Base-by-base conservation (phyloP, 768 basidiomycete genomes). In the Neoboletus subvelutipes region DNA sequence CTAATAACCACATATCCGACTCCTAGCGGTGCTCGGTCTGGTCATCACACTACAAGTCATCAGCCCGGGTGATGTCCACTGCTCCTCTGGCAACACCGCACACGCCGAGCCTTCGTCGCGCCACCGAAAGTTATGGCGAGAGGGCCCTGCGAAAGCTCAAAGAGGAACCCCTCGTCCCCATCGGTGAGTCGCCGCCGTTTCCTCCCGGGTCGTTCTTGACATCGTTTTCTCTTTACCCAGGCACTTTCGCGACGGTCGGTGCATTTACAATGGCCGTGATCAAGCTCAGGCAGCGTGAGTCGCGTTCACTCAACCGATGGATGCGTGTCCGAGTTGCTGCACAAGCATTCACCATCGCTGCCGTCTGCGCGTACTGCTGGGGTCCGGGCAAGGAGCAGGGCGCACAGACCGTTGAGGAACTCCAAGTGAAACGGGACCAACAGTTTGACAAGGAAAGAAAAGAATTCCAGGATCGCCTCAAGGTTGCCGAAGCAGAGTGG, bases 91-190 rank as follows among this genome's bases (percentile, higher is more conserved):
- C 64, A 12, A 71, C 65, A 45, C 71, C 69, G 41, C 70, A 71
- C 60, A 72, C 69, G 1, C 71, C 71, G 18, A 71, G 68, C 37
- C 55, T 71, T 42, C 71, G 69, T 45, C 71, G 69, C 29, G 54
- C 71, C 11, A 61, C 65, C 12, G 86, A 87, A 66, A 77, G 80
- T 24, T 86, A 83, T 76, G 70, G 75, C 40, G 81, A 83, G 57
- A 85, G 83, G 69, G 81, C 78, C 11, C 54, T 70, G 26, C 75
- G 85, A 8, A 91, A 90, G 69, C 81, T 88, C 72, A 86, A 83
- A 56, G 84, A 91, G 68, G 86, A 93, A 67, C 90, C 91, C 4
- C 82, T 86, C 68, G 90, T 93, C 3, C 90, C 90, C 9, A 66
- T 90, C 24, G 87, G 90, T 89, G 56, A 54, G 85, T 75, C 8